phyloP scores from a whole-genome alignment of 2,329 filamentous ascomycete genomes.

The Fusarium sambucinum region DNA sequence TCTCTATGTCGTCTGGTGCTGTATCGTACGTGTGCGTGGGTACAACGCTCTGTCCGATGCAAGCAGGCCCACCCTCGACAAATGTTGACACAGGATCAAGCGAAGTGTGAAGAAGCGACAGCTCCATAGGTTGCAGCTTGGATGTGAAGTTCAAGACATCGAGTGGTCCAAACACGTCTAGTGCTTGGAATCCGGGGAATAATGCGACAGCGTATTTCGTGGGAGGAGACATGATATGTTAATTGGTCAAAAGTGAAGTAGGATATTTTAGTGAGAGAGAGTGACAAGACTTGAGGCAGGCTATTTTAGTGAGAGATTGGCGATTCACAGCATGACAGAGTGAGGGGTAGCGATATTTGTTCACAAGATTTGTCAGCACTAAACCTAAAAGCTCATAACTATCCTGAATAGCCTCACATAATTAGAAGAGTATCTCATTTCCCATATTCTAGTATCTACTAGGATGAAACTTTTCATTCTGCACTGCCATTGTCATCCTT shows the following conservation, averaged over 20 bases:
- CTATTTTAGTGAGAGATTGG: not conserved
- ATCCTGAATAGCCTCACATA: not conserved
- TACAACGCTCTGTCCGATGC: slow-evolving; percentile 49
- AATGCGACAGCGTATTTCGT: slow-evolving; percentile 42
- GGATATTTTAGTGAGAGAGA: too few species aligned
- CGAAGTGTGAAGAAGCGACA: slow-evolving; percentile 47
- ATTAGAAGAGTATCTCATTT: not conserved
- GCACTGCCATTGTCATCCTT: not conserved
- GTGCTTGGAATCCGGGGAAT: slow-evolving; percentile 43
- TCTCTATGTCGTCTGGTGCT: slow-evolving; percentile 52
- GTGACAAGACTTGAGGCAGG: too few species aligned
- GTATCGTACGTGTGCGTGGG: slow-evolving; percentile 55
- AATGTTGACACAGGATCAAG: slow-evolving; percentile 50
- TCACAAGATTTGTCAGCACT: not conserved
- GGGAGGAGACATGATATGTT: slow-evolving; percentile 14
- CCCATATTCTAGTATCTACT: too few species aligned
- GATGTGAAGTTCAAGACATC: slow-evolving; percentile 52
- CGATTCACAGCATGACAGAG: not conserved
- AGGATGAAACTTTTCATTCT: fast-evolving
- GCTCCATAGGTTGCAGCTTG: slow-evolving; percentile 37
- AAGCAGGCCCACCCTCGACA: slow-evolving; percentile 7
- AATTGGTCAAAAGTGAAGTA: fast-evolving
- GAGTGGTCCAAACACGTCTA: slow-evolving; percentile 52
- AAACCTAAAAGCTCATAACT: not conserved
- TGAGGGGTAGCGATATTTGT: not conserved